Percentiles rank a stretch among this genome's conserved stretches.
phyloP scores from a whole-genome alignment of 1,284 basidiomycete genomes.

The Leccinum griseonigrum region DNA sequence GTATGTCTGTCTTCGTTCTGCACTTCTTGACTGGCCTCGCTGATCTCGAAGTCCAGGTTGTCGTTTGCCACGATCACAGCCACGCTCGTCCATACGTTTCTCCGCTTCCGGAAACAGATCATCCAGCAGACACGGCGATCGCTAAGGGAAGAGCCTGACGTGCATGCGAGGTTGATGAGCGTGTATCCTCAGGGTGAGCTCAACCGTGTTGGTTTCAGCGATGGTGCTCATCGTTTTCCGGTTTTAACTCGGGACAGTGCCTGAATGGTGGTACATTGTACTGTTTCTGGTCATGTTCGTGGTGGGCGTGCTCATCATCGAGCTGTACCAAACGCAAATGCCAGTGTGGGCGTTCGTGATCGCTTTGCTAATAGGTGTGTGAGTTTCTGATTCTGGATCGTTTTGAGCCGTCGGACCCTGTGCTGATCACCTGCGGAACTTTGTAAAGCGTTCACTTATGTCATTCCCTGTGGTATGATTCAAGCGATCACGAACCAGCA shows the following conservation, averaged over 20 bases:
- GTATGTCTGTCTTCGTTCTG: constrained; percentile 1
- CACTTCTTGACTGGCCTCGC: neutral
- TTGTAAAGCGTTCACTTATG: neutral
- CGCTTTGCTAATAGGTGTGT: constrained; percentile 37
- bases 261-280: constrained; percentile 34
- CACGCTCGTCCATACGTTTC: constrained; percentile 62
- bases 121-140: constrained; percentile 50
- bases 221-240: constrained; percentile 26
- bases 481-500: constrained; percentile 43
- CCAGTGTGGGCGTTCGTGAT: constrained; percentile 54
- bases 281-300: constrained; percentile 43
- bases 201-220: neutral
- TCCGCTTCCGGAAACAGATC: constrained; percentile 72
- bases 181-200: constrained; percentile 65
- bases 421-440: neutral
- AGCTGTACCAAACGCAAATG: constrained; percentile 54
- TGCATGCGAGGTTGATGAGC: constrained; percentile 73
- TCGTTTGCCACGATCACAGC: constrained; percentile 67
- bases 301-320: constrained; percentile 56
- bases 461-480: too few relatives aligned
- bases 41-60: constrained; percentile 22
- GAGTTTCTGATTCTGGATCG: neutral
- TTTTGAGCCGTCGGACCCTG: neutral
- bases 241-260: constrained; percentile 15
- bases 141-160: constrained; percentile 66